Evolutionary conservation across 805 yeast genomes (phyloP).

Genomic region (Scheffersomyces amazonensis): DNA sequence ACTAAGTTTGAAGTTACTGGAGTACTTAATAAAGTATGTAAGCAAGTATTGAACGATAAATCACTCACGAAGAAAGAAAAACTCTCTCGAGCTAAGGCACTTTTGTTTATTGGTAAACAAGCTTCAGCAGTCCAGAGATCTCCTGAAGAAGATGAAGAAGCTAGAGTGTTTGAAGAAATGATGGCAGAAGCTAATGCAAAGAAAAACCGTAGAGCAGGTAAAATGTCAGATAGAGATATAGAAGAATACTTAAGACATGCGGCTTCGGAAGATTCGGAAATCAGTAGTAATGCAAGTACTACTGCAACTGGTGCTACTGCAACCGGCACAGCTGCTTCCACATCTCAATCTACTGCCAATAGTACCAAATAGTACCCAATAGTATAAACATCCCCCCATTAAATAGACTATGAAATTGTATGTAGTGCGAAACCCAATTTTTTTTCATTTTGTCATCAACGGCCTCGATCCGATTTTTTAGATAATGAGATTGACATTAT

Average conservation of each 20-base stretch:
- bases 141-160: conserved; percentile 89
- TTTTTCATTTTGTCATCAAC: too few species aligned
- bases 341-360: background rate
- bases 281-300: too few species aligned
- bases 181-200: conserved; percentile 79
- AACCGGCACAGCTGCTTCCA: too few species aligned
- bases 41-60: conserved; percentile 52
- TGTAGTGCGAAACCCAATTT: too few species aligned
- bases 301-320: too few species aligned
- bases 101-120: conserved; percentile 66
- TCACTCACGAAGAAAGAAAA: conserved; percentile 58
- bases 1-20: conserved; percentile 86
- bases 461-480: too few species aligned
- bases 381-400: too few species aligned
- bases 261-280: background rate
- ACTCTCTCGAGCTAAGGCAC: conserved; percentile 73
- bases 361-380: too few species aligned
- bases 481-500: too few species aligned
- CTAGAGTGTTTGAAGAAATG: conserved; percentile 84
- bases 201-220: conserved; percentile 28
- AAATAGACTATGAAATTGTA: too few species aligned
- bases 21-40: conserved; percentile 74
- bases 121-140: conserved; percentile 70
- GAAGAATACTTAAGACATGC: conserved; percentile 1
- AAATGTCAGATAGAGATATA: conserved; percentile 10